A percentile compares a stretch with the other conserved stretches of the same genome.
phyloP scores from a whole-genome alignment of 2,329 filamentous ascomycete genomes.

The Verruconis gallopava region DNA sequence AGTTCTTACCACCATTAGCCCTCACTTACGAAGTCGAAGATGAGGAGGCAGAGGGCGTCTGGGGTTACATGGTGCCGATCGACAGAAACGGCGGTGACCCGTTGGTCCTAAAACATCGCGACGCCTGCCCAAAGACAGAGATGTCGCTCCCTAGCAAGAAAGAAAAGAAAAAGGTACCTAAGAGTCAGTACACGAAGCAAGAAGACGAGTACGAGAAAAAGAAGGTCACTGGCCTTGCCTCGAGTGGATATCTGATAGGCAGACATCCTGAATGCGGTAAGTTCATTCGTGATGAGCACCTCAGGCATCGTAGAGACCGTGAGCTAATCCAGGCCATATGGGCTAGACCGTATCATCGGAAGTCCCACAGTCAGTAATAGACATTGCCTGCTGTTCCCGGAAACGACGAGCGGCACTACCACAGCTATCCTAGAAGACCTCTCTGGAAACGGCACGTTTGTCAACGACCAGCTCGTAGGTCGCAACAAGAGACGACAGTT shows the following conservation, averaged over 20 bases:
- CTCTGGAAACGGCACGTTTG: conserved; percentile 91
- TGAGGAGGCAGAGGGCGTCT: conserved; percentile 74
- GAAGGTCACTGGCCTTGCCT: conserved; percentile 43
- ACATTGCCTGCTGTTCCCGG: conserved; percentile 56
- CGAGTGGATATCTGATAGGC: conserved; percentile 81
- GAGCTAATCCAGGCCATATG: too few relatives aligned
- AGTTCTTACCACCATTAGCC: conserved; percentile 59
- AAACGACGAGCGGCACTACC: conserved; percentile 43
- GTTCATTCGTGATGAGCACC: too few relatives aligned
- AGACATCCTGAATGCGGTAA: conserved; percentile 86
- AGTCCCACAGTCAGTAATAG: conserved; percentile 79
- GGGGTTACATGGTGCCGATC: conserved; percentile 86
- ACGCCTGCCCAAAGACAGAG: conserved; percentile 50
- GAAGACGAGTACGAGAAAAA: conserved; percentile 49
- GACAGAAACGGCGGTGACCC: conserved; percentile 47
- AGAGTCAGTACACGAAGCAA: conserved; percentile 42
- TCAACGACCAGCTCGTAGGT: conserved; percentile 83
- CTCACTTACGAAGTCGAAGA: conserved; percentile 75
- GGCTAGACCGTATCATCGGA: conserved; percentile 59
- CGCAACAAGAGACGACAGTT: conserved; percentile 85
- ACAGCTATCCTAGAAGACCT: conserved; percentile 79
- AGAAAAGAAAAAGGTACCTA: conserved; percentile 33
- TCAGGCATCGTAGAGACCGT: neutral
- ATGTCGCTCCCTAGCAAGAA: conserved; percentile 21
- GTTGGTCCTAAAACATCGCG: conserved; percentile 63